Base-by-base conservation (phyloP, 495 filamentous ascomycete genomes). In the Penicillium herquei region DNA sequence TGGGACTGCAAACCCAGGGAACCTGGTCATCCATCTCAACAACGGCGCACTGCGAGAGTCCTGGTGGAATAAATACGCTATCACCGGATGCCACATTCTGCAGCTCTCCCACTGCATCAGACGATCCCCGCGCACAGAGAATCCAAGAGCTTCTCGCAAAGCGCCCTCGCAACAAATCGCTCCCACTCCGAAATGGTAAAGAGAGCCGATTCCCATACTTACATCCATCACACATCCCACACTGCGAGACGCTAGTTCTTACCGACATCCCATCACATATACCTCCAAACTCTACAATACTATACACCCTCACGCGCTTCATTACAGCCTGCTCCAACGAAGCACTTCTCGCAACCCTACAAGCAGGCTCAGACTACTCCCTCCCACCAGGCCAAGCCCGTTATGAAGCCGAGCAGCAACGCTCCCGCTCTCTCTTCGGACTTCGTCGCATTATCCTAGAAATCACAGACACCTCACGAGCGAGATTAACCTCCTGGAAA, bases 281-380 rank as follows among this genome's bases (percentile, higher is more conserved):
- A 7, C 58, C 68, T 5, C 65, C 69, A 7, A 70, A 69, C 32
- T 79, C 76, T 1, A 65, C 75, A 6, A 68, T 80, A 1, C 40
- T 80, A 5, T 56, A 76, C 16, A 76, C 82, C 9, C 64, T 87
- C 14, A 76, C 75, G 9, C 65, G 75, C 16, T 87, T 85, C 58
- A 83, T 87, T 51, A 77, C 70, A 33, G 79, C 82, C 26, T 87
- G 84, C 58, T 84, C 83, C 30, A 74, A 81, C 34, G 84, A 87
- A 69, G 67, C 74, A 6, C 65, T 80, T 45, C 72, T 87, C 7
- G 83, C 84, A 26, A 74, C 67, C 9, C 67, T 82, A 10, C 79
- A 84, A 66, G 79, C 81, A 33, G 69, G 67, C 48, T 73, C 75
- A 26, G 76, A 79, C 51, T 78, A 81, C 51, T 75, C 76, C 6